Conservation (phyloP, 2,329 filamentous ascomycete genomes). For the Claviceps spartinae region DNA sequence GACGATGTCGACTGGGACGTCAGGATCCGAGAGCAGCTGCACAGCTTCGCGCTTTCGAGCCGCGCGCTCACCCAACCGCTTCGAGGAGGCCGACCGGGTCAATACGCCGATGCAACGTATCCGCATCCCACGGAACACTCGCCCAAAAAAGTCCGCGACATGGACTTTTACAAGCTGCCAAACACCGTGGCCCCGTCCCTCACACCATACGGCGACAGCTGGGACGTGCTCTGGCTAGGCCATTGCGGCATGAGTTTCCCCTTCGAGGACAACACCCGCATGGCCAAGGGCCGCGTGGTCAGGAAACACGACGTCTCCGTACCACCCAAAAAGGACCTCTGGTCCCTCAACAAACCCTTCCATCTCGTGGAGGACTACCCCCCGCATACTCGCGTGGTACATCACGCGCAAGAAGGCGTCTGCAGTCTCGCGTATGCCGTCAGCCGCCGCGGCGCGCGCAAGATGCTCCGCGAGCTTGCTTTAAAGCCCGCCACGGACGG, state of each 20-base stretch:
- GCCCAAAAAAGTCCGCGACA: conserved; percentile 5
- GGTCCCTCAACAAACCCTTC: conserved; percentile 21
- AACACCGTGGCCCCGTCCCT: conserved; percentile 7
- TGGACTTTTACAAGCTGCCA: conserved; percentile 12
- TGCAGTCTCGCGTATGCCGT: conserved; percentile 32
- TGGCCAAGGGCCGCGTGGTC: conserved; percentile 20
- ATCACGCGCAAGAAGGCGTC: conserved; percentile 25
- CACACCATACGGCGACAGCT: conserved; percentile 35
- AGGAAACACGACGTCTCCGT: conserved; percentile 22
- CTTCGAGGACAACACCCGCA: conserved; percentile 3
- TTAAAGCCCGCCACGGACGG: conserved; percentile 24
- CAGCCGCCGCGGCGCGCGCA: conserved; percentile 28
- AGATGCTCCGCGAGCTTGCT: conserved; percentile 28
- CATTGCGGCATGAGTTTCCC: conserved; percentile 29
- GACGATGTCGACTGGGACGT: conserved; percentile 47
- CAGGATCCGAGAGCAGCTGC: conserved; percentile 33
- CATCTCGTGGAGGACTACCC: conserved; percentile 20
- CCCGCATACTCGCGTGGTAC: conserved; percentile 29
- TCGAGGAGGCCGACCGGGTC: background rate
- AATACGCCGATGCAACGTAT: conserved; percentile 14
- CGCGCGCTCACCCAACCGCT: conserved; percentile 21
- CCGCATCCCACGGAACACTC: conserved; percentile 6
- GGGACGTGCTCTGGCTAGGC: conserved; percentile 39
- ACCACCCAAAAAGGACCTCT: conserved; percentile 19
- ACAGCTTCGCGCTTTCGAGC: conserved; percentile 23